These are phyloP conservation scores for Suhomyces sp. DNA, from an alignment of 805 yeast genomes.

Conservation along the genomic window DNA sequence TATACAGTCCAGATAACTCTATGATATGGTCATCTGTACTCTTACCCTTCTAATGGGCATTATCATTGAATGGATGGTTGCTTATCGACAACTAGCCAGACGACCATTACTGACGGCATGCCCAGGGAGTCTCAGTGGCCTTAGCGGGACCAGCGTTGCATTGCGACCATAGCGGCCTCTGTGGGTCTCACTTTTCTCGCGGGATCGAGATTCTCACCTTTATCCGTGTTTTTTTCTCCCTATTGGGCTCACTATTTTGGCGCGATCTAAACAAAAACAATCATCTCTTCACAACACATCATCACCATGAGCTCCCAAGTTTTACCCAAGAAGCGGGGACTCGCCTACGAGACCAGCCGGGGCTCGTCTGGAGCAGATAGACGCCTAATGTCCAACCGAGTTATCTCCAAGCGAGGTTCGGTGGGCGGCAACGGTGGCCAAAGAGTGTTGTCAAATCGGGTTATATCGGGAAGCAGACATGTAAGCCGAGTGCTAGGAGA, in stretches of 20 bases:
- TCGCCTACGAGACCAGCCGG: slow-evolving; percentile 2
- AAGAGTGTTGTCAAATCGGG: slow-evolving; percentile 3
- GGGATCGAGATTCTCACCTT: neutral
- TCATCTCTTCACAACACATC: slow-evolving; percentile 1
- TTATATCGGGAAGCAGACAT: slow-evolving; percentile 1
- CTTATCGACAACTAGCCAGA: too few species aligned
- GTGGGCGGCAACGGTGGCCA: neutral
- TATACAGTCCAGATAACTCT: too few species aligned
- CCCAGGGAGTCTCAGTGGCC: too few species aligned
- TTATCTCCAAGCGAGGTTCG: slow-evolving; percentile 4
- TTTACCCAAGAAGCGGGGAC: slow-evolving; percentile 12
- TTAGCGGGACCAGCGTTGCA: too few species aligned
- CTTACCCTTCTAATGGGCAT: too few species aligned
- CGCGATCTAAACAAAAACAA: slow-evolving; percentile 1
- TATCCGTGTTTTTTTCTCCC: neutral
- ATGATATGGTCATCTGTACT: too few species aligned
- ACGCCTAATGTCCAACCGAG: slow-evolving; percentile 11
- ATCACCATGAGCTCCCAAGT: slow-evolving; percentile 5
- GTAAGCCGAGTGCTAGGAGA: slow-evolving; percentile 6
- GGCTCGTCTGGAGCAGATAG: slow-evolving; percentile 6
- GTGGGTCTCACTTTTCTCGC: too few species aligned
- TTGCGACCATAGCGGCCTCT: too few species aligned
- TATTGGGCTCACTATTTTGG: neutral
- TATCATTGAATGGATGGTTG: too few species aligned
- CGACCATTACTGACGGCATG: too few species aligned